Evolutionary conservation across 768 basidiomycete genomes (phyloP), one percentile per base, ranked within the genome.

Genomic region (Boletellus ananas): DNA sequence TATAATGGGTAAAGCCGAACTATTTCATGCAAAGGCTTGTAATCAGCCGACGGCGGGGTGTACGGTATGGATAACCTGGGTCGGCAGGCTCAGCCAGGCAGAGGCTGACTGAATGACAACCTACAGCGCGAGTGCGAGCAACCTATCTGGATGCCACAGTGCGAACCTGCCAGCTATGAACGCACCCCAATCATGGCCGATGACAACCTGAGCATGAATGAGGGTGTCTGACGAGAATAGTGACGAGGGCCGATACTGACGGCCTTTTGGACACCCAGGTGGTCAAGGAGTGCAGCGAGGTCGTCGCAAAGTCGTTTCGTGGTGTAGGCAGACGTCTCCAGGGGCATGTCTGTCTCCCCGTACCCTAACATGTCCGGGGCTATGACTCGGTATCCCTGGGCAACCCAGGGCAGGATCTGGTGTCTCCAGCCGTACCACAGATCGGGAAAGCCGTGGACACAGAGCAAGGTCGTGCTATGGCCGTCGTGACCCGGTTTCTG

Each of bases 101-200:
- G 31, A 8, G 34, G 37, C 25, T n/a, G 16, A 41, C 17, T 23
- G 4, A 39, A 47, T 14, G 20, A 20, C 35, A 34, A n/a, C 67
- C 79, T 67, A 86, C 89, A 83, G 69, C 0, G 77, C 73, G 17
- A 90, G 70, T 0, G 81, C 83, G 6, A 74, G 57, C 33, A 87
- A 55, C 31, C 86, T 74, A 13, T 80, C 68, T 0, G 90, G 86
- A 60, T 87, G 68, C 84, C 85, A 90, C 20, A 88, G 71, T 11
- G 85, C 82, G 58, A 92, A 84, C 18, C 88, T 74, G 37, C 75
- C 76, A 2, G 76, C 85, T 12, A 72, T 78, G 52, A 72, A 79
- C 3, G 85, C 71, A 6, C 90, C 90, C 89, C 89, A 91, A 58
- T 92, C 90, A 58, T 91, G 90, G 0, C 87, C 90, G 50, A 90